These are phyloP conservation scores for Penicillium sp. DNA, from an alignment of 2,329 filamentous ascomycete species.

Conservation along the genomic window DNA sequence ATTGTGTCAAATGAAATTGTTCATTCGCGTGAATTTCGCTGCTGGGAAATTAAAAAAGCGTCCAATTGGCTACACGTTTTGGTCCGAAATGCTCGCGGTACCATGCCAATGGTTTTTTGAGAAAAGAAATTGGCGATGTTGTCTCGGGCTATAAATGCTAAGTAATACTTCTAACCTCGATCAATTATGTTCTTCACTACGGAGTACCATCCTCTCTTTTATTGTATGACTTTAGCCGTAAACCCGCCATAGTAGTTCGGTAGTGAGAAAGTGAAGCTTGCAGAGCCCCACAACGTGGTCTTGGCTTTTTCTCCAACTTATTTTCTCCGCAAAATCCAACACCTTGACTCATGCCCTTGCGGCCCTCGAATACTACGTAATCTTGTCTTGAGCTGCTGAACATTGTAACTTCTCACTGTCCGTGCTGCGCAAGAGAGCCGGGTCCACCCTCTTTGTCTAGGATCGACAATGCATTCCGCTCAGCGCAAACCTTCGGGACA, in stretches of 20 bases:
- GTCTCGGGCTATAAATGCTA: slow-evolving; percentile 3
- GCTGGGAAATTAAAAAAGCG: not conserved
- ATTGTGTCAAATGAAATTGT: slow-evolving; percentile 15
- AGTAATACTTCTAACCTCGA: slow-evolving; percentile 10
- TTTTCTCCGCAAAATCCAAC: slow-evolving; percentile 17
- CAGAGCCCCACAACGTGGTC: slow-evolving; percentile 10
- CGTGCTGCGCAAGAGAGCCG: not conserved
- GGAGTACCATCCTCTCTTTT: not conserved
- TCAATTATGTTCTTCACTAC: not conserved
- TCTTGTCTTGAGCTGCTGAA: not conserved
- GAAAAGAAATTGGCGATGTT: not conserved
- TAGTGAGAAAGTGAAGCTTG: no score
- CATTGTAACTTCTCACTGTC: not conserved
- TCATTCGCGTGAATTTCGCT: not conserved
- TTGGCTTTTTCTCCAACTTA: slow-evolving; percentile 16
- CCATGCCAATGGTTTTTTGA: slow-evolving; percentile 1
- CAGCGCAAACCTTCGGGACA: slow-evolving; percentile 32
- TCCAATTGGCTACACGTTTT: not conserved
- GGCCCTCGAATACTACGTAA: not conserved
- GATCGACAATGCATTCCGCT: slow-evolving; percentile 30
- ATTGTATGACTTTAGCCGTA: not conserved
- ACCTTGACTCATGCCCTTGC: not conserved
- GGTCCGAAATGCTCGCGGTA: not conserved
- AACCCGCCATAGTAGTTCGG: no score
- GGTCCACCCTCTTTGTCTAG: not conserved